Evolutionary conservation across 306 rosid species (phyloP).

Genomic region (Casuarina cunninghamiana): DNA sequence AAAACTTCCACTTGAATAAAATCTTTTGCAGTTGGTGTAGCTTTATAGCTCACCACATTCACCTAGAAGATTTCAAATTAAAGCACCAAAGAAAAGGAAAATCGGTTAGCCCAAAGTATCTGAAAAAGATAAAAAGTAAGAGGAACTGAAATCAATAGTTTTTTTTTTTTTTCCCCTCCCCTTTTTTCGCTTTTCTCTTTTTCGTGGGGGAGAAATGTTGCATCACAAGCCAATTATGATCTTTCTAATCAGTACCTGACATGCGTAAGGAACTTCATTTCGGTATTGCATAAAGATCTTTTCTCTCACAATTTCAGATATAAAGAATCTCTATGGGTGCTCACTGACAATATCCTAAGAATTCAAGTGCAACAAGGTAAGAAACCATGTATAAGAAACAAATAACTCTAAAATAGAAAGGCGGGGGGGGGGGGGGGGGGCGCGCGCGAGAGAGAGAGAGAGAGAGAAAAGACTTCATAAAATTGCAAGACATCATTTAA

Average conservation of each 20-base stretch:
- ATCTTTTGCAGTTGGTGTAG: conserved; percentile 84
- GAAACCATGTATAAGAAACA: conserved; percentile 26
- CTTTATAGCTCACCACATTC: conserved; percentile 84
- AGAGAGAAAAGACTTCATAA: not conserved
- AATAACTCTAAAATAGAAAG: conserved; percentile 11
- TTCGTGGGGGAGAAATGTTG: conserved; percentile 1
- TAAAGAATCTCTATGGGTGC: conserved; percentile 93
- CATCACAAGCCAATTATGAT: conserved; percentile 20
- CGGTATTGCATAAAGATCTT: conserved; percentile 94
- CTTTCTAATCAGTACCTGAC: conserved; percentile 63
- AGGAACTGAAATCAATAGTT: not conserved
- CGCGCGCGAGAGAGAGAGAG: no score
- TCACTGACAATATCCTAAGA: conserved; percentile 90
- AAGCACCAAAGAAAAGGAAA: not conserved
- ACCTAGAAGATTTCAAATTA: conserved; percentile 51
- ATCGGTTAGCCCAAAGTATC: no score
- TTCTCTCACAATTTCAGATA: conserved; percentile 87
- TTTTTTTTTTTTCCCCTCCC: not conserved
- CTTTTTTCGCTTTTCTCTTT: not conserved
- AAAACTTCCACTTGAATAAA: conserved; percentile 86
- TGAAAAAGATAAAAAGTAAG: not conserved
- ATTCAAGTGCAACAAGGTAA: conserved; percentile 30
- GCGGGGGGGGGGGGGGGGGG: not conserved
- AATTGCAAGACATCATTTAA: conserved; percentile 5
- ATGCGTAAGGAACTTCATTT: conserved; percentile 86